These are phyloP conservation scores for Neonectria magnoliae DNA, from an alignment of 2,329 filamentous ascomycete species.

Conservation along the genomic window DNA sequence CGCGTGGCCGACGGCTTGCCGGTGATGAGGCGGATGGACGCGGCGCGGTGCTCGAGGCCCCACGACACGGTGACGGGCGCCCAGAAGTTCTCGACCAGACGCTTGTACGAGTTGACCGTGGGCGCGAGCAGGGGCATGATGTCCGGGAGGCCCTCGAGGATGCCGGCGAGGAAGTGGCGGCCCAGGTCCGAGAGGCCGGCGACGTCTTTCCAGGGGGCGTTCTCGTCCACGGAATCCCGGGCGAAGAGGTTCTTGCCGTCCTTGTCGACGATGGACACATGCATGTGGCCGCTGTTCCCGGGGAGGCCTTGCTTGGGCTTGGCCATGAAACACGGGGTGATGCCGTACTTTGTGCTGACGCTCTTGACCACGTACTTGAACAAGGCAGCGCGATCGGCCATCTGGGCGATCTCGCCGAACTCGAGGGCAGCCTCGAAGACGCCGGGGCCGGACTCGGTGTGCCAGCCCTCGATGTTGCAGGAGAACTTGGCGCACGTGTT, in stretches of 20 bases:
- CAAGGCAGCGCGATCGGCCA: constrained; percentile 90
- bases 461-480: constrained; percentile 92
- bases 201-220: constrained; percentile 79
- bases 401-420: constrained; percentile 85
- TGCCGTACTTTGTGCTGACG: constrained; percentile 84
- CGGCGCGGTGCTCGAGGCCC: constrained; percentile 94
- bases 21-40: constrained; percentile 88
- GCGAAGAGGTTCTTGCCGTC: constrained; percentile 87
- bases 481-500: constrained; percentile 80
- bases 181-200: constrained; percentile 86
- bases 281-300: constrained; percentile 96
- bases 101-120: constrained; percentile 97
- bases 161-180: constrained; percentile 89
- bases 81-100: constrained; percentile 99
- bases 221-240: constrained; percentile 75
- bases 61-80: constrained; percentile 97
- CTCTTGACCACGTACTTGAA: constrained; percentile 98
- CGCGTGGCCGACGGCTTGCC: constrained; percentile 86
- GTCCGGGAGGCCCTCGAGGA: constrained; percentile 89
- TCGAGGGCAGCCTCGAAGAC: constrained; percentile 96
- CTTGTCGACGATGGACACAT: constrained; percentile 85
- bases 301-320: constrained; percentile 92
- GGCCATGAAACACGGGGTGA: constrained; percentile 98
- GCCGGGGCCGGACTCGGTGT: constrained; percentile 92
- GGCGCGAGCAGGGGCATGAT: constrained; percentile 96